Percentiles rank a stretch among this genome's conserved stretches.
Evolutionary conservation across 495 filamentous ascomycete species (phyloP).

Genomic region (Penicillium odoratum): DNA sequence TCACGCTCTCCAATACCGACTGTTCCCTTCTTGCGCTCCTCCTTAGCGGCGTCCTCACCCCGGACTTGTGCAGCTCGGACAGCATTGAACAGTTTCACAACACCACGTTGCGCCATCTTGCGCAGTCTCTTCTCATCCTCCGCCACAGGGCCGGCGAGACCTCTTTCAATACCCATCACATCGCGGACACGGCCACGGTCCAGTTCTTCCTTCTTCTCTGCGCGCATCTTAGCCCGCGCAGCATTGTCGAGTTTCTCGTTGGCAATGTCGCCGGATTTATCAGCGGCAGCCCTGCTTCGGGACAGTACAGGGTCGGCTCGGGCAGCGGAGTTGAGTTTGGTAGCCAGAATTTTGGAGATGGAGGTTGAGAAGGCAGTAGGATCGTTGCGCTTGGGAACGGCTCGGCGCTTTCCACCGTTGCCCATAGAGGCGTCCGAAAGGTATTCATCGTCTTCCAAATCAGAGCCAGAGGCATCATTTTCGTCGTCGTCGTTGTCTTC

Average conservation of each 20-base stretch:
- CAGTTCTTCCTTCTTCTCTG: slow-evolving; percentile 75
- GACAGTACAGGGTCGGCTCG: slow-evolving; percentile 87
- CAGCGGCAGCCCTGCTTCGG: slow-evolving; percentile 67
- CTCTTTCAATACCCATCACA: slow-evolving; percentile 61
- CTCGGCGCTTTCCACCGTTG: slow-evolving; percentile 15
- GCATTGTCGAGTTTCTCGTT: slow-evolving; percentile 78
- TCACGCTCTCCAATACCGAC: slow-evolving; percentile 70
- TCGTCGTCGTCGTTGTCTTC: slow-evolving; percentile 35
- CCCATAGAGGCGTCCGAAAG: slow-evolving; percentile 26
- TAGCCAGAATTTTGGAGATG: slow-evolving; percentile 84
- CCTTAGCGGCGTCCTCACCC: slow-evolving; percentile 70
- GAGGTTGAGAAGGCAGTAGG: slow-evolving; percentile 85
- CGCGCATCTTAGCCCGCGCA: slow-evolving; percentile 73
- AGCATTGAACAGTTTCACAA: slow-evolving; percentile 94
- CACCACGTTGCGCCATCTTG: slow-evolving; percentile 87
- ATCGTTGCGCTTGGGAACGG: slow-evolving; percentile 75
- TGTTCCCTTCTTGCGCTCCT: slow-evolving; percentile 67
- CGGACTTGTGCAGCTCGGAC: slow-evolving; percentile 88
- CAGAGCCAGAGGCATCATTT: slow-evolving; percentile 23
- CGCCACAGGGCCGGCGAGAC: slow-evolving; percentile 53
- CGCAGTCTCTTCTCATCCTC: slow-evolving; percentile 78
- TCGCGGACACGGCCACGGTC: slow-evolving; percentile 89
- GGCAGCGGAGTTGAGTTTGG: slow-evolving; percentile 77
- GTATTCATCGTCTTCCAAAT: slow-evolving; percentile 29
- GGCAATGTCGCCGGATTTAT: slow-evolving; percentile 61